These are phyloP conservation scores for Phytopythium mirpurense DNA, from an alignment of 352 stramenopile species.

Conservation along the genomic window DNA sequence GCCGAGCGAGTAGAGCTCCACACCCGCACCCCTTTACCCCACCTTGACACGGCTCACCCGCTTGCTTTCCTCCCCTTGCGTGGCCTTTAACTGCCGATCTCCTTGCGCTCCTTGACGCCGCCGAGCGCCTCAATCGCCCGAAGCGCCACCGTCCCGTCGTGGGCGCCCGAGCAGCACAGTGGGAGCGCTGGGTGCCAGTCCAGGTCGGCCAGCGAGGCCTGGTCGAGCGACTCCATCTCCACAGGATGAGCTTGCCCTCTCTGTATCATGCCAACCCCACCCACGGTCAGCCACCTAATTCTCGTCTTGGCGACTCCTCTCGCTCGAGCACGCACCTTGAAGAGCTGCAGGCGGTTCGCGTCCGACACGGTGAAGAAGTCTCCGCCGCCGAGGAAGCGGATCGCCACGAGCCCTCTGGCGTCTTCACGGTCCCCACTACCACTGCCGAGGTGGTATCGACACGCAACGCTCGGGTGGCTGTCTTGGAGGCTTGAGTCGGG, in stretches of 20 bases:
- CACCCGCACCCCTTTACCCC: neutral
- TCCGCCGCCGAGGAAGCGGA: conserved; percentile 25
- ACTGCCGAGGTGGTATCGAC: conserved; percentile 24
- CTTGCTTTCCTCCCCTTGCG: neutral
- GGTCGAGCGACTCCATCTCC: conserved; percentile 21
- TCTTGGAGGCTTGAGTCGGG: conserved; percentile 10
- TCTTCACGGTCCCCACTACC: conserved; percentile 5
- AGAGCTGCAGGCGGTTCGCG: conserved; percentile 20
- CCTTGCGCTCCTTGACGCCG: neutral
- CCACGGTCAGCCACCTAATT: too few relatives aligned
- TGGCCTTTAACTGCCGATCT: conserved; percentile 1
- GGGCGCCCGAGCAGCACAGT: conserved; percentile 29
- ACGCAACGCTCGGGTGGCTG: conserved; percentile 13
- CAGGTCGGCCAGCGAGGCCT: conserved; percentile 21
- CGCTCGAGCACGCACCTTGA: conserved; percentile 35
- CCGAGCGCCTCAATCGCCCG: conserved; percentile 25
- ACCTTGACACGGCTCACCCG: neutral
- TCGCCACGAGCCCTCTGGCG: conserved; percentile 14
- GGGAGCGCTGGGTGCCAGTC: conserved; percentile 32
- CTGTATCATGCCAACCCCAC: conserved; percentile 13
- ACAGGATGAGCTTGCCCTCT: conserved; percentile 15
- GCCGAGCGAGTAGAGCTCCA: neutral
- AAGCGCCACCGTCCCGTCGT: conserved; percentile 29
- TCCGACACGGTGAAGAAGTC: conserved; percentile 36
- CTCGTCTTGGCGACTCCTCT: too few relatives aligned